Evolutionary conservation across 2,329 filamentous ascomycete species (phyloP).

Genomic region (Torrubiellomyces zombiae): DNA sequence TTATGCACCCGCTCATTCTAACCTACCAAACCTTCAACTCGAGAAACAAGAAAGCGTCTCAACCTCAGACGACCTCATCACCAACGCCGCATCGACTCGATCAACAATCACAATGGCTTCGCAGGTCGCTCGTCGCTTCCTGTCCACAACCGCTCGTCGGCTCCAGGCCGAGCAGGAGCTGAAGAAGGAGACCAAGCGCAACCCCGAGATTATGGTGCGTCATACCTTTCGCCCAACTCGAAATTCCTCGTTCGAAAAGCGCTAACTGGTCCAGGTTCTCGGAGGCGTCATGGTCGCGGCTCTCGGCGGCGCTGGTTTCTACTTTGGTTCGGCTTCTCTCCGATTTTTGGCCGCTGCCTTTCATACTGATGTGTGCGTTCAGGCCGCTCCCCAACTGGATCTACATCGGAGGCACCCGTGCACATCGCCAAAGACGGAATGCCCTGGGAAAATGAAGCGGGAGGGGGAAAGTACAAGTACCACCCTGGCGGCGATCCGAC

Average conservation of each 20-base stretch:
- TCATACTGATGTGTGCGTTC: background rate
- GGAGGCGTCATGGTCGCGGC: conserved; percentile 80
- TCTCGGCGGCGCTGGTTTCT: conserved; percentile 78
- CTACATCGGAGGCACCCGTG: conserved; percentile 67
- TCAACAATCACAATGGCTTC: conserved; percentile 33
- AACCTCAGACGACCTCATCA: conserved; percentile 4
- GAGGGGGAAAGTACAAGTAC: conserved; percentile 55
- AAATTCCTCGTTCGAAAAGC: too few species aligned
- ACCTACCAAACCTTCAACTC: too few species aligned
- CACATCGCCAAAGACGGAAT: conserved; percentile 60
- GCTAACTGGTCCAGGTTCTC: conserved; percentile 47
- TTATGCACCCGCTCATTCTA: background rate
- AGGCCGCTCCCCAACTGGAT: conserved; percentile 72
- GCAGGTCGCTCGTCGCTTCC: conserved; percentile 36
- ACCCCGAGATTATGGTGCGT: conserved; percentile 29
- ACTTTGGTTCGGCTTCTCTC: conserved; percentile 47
- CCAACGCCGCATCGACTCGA: conserved; percentile 6
- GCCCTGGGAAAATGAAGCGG: conserved; percentile 69
- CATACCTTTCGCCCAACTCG: conserved; percentile 12
- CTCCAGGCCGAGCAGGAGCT: conserved; percentile 30
- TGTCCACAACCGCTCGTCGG: conserved; percentile 36
- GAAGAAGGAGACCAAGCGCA: conserved; percentile 41
- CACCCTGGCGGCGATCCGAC: conserved; percentile 70
- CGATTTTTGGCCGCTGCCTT: too few species aligned
- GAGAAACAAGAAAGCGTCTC: background rate